Percentiles rank a stretch among this genome's conserved stretches.
These are phyloP conservation scores for Saccharomycopsis javanensis DNA, from an alignment of 805 yeast genomes.

Conservation along the genomic window DNA sequence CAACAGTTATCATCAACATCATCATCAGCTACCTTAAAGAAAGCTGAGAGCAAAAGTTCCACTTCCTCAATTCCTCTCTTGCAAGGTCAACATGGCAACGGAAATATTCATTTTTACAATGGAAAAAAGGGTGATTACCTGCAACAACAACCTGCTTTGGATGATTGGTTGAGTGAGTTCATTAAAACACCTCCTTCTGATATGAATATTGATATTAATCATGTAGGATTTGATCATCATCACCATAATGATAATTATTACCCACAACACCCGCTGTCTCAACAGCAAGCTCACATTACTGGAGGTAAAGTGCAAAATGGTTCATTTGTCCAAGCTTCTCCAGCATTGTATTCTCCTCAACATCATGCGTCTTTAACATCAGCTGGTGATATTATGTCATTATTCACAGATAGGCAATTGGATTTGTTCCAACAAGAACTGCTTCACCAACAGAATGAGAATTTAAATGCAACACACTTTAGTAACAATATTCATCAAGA, in stretches of 20 bases:
- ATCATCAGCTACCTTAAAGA: background rate
- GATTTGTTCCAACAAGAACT: constrained; percentile 47
- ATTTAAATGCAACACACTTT: background rate
- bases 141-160: constrained; percentile 20
- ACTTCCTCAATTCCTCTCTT: background rate
- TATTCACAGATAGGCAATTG: constrained; percentile 57
- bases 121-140: background rate
- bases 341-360: background rate
- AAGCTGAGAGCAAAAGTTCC: background rate
- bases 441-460: background rate
- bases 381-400: constrained; percentile 41
- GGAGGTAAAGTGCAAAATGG: constrained; percentile 25
- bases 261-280: constrained; percentile 21
- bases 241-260: constrained; percentile 1
- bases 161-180: constrained; percentile 64
- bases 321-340: constrained; percentile 2
- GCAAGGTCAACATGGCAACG: background rate
- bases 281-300: constrained; percentile 23
- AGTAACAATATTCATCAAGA: background rate
- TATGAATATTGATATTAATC: constrained; percentile 42
- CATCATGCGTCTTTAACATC: background rate
- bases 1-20: background rate
- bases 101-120: background rate
- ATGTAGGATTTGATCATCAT: constrained; percentile 41
- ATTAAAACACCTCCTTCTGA: constrained; percentile 53